Evolutionary conservation across 2,329 filamentous ascomycete species (phyloP), one percentile per base, ranked within the genome.

Genomic region (Fusarium torreyae): DNA sequence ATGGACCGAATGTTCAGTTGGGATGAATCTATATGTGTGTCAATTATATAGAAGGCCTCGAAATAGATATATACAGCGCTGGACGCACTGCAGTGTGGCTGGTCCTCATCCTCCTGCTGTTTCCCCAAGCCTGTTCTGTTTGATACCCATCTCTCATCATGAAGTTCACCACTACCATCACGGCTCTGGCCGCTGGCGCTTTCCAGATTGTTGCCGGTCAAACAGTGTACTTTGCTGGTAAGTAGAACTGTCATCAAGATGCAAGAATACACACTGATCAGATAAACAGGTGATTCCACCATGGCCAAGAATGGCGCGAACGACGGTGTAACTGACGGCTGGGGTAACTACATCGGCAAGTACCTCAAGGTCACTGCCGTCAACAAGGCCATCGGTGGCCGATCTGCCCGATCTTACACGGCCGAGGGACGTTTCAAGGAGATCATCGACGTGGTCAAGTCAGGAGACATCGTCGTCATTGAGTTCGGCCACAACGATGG

Each of bases 401-500:
- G 90, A 50, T 89, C 86, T 26, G 89, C 90, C 2, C 85, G 90
- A 46, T 91, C 88, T 22, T 93, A 85, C 79, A 90, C 86, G 2
- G 85, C 88, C 48, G 90, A 93, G 78, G 88, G 87, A 10, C 87
- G 88, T 15, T 93, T 92, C 80, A 77, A 83, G 17, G 82, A 81
- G 1, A 85, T 92, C 53, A 84, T 86, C 46, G 78, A 82, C 33
- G 73, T 81, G 3, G 81, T 92, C 24, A 69, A 85, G 73, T 57
- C 81, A 2, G 88, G 88, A 33, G 90, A 92, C 77, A 89, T 87
- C 77, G 89, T 92, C 2, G 82, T 92, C 54, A 91, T 92, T 54
- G 90, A 92, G 72, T 91, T 92, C 72, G 90, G 91, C 0, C 90
- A 92, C 81, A 93, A 93, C 71, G 91, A 92, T 69, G 90, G 89